Conservation (phyloP, 805 yeast species). For the Wickerhamiella azymoides region DNA sequence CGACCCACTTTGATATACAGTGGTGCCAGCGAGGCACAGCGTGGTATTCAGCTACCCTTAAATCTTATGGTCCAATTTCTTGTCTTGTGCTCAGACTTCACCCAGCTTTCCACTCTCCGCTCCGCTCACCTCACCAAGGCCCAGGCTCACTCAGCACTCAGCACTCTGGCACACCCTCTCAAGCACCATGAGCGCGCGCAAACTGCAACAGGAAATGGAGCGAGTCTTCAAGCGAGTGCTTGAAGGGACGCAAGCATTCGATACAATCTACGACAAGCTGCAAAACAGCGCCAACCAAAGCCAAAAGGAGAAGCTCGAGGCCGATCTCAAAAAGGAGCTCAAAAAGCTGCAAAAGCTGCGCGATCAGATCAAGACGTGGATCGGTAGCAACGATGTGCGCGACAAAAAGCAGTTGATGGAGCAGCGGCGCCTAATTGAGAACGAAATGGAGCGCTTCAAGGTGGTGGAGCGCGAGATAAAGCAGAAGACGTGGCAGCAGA, state of each 20-base stretch:
- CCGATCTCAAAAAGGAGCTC: constrained; percentile 83
- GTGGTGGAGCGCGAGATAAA: constrained; percentile 87
- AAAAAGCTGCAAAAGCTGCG: constrained; percentile 85
- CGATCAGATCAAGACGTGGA: constrained; percentile 93
- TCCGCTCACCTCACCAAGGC: not conserved
- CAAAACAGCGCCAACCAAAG: constrained; percentile 68
- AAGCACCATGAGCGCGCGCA: constrained; percentile 22
- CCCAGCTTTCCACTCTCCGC: not conserved
- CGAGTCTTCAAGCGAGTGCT: constrained; percentile 81
- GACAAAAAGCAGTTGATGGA: constrained; percentile 74
- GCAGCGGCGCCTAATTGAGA: constrained; percentile 48
- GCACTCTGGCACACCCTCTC: not conserved
- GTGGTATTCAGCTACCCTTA: too few species aligned
- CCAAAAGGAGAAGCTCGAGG: constrained; percentile 84
- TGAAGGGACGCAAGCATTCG: constrained; percentile 82
- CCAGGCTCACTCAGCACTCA: not conserved
- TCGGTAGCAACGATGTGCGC: constrained; percentile 79
- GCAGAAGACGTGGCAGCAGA: constrained; percentile 83
- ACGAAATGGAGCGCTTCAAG: constrained; percentile 86
- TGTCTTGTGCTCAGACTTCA: too few species aligned
- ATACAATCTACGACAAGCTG: constrained; percentile 72
- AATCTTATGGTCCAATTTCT: too few species aligned
- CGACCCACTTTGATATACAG: too few species aligned
- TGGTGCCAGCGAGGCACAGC: too few species aligned
- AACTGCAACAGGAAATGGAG: constrained; percentile 55